A percentile compares a stretch with the other conserved stretches of the same genome.
Conservation (phyloP, 2,329 filamentous ascomycete genomes). For the Lachnellula subtilissima region DNA sequence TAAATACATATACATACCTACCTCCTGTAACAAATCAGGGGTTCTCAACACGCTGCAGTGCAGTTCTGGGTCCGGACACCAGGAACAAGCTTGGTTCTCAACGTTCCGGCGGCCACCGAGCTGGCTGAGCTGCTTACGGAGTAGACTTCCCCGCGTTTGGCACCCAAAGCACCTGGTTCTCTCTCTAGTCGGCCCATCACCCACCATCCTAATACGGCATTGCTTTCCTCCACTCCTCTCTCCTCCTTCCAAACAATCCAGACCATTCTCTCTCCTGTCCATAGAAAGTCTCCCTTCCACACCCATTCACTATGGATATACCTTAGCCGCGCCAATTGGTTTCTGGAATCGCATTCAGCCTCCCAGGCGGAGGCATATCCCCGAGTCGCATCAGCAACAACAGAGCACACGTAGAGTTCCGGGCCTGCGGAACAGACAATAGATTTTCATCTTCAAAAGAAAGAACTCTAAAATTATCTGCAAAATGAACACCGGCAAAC, state of each 20-base stretch:
- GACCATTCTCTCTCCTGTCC: background rate
- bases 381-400: background rate
- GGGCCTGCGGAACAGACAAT: conserved; percentile 12
- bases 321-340: conserved; percentile 12
- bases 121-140: no score
- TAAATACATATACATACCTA: no score
- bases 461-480: background rate
- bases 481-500: conserved; percentile 47
- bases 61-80: no score
- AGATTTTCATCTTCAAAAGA: background rate
- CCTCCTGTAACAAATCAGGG: no score
- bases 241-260: background rate
- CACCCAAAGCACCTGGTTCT: background rate
- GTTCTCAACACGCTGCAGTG: no score
- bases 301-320: conserved; percentile 22
- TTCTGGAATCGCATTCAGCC: conserved; percentile 1
- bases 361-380: conserved; percentile 21
- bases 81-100: no score
- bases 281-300: background rate
- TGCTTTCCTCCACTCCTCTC: background rate
- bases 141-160: no score
- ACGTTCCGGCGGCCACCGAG: no score
- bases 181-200: background rate
- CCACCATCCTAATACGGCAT: background rate
- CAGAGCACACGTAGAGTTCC: conserved; percentile 1